Evolutionary conservation across 2,329 filamentous ascomycete species (phyloP).

Genomic region (Aspergillus floridensis): DNA sequence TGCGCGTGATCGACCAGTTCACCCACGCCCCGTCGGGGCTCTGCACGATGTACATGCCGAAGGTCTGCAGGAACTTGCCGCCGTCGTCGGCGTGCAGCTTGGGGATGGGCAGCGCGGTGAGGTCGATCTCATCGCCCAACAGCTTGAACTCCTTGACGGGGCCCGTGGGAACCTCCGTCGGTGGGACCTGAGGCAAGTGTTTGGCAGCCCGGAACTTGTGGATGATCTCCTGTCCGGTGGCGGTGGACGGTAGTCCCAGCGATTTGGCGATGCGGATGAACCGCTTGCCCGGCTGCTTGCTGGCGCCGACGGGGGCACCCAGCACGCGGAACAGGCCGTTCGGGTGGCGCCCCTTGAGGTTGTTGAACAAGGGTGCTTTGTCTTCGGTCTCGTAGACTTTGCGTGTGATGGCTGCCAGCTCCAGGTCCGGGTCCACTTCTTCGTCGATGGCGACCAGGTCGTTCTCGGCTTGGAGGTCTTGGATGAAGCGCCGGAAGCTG

Average conservation of each 20-base stretch:
- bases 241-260: conserved; percentile 41
- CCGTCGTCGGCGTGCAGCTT: conserved; percentile 47
- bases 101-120: conserved; percentile 44
- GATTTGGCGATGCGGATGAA: conserved; percentile 47
- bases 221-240: conserved; percentile 40
- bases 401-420: conserved; percentile 49
- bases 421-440: conserved; percentile 45
- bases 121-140: conserved; percentile 41
- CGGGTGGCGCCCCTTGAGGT: conserved; percentile 44
- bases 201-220: conserved; percentile 45
- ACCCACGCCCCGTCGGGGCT: conserved; percentile 49
- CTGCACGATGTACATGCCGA: conserved; percentile 50
- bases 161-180: conserved; percentile 34
- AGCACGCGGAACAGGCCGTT: conserved; percentile 51
- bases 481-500: conserved; percentile 49
- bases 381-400: conserved; percentile 46
- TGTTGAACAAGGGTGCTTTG: conserved; percentile 54
- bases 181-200: conserved; percentile 30
- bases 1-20: conserved; percentile 39
- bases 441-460: conserved; percentile 48
- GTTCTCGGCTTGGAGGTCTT: conserved; percentile 42
- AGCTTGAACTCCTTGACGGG: conserved; percentile 47
- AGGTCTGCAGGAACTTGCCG: conserved; percentile 52
- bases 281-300: conserved; percentile 29
- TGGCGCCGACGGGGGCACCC: conserved; percentile 44